phyloP scores from a whole-genome alignment of 768 basidiomycete species.

The Tephrocybe sp. region DNA sequence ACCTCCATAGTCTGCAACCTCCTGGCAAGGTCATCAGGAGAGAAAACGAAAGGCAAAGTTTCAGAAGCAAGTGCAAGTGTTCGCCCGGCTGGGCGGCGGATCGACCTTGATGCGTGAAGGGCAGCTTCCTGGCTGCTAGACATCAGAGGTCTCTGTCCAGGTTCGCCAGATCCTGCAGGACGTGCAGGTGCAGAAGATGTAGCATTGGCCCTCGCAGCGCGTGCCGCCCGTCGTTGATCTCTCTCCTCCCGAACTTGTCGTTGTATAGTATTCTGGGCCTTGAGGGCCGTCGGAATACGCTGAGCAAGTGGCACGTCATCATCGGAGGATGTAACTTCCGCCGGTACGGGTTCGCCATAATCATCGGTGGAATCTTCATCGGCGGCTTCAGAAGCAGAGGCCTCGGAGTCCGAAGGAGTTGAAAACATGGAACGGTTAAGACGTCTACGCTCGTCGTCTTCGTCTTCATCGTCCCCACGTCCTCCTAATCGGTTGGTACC shows the following conservation, averaged over 20 bases:
- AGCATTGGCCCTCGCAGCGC: slow-evolving; percentile 28
- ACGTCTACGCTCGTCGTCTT: slow-evolving; percentile 19
- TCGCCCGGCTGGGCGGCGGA: slow-evolving; percentile 40
- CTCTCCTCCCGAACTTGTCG: slow-evolving; percentile 69
- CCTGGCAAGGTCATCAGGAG: slow-evolving; percentile 57
- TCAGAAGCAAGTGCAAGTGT: slow-evolving; percentile 40
- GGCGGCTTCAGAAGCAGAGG: slow-evolving; percentile 42
- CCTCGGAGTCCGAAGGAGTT: slow-evolving; percentile 32
- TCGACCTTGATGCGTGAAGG: slow-evolving; percentile 30
- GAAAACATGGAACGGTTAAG: slow-evolving; percentile 31
- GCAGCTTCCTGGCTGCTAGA: slow-evolving; percentile 40
- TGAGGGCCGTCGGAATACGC: slow-evolving; percentile 79
- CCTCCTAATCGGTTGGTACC: slow-evolving; percentile 40
- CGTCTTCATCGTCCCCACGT: slow-evolving; percentile 34
- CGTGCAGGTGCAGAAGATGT: slow-evolving; percentile 31
- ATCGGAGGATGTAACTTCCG: slow-evolving; percentile 39
- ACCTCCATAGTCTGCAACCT: slow-evolving; percentile 56
- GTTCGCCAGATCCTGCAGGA: slow-evolving; percentile 34
- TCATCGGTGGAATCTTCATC: slow-evolving; percentile 40
- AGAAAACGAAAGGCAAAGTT: slow-evolving; percentile 47
- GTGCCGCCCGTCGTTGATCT: slow-evolving; percentile 53
- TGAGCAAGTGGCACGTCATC: slow-evolving; percentile 87
- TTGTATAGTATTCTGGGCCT: slow-evolving; percentile 80
- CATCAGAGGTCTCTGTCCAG: slow-evolving; percentile 11
- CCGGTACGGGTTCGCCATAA: slow-evolving; percentile 30